Conservation (phyloP, 1,284 basidiomycete genomes). For the Sanghuangporus weigelae region DNA sequence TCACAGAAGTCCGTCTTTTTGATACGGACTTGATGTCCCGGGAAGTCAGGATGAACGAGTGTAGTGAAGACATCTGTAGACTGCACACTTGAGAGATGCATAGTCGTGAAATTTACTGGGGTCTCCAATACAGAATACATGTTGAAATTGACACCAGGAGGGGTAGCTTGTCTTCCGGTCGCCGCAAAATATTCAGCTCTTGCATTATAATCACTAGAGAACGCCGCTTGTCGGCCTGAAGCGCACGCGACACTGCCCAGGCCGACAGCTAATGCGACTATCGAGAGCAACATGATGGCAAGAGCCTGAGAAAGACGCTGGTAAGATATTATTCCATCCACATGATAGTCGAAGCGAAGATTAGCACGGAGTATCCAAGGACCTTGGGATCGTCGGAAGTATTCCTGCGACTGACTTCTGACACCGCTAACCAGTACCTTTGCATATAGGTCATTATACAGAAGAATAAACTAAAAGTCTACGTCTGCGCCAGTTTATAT, state of each 20-base stretch:
- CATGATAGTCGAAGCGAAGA: neutral
- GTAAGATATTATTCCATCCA: neutral
- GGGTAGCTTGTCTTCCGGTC: neutral
- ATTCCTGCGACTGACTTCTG: neutral
- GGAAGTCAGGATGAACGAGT: slow-evolving; percentile 43
- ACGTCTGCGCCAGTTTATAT: neutral
- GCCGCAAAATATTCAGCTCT: neutral
- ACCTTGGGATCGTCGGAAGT: neutral
- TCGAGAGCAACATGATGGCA: neutral
- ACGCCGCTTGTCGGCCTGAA: neutral
- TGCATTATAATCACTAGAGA: neutral
- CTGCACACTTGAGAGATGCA: slow-evolving; percentile 28
- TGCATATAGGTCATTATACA: too few species aligned
- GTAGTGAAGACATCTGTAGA: slow-evolving; percentile 36
- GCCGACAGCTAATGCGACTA: neutral
- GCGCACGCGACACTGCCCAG: neutral
- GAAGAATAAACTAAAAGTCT: neutral
- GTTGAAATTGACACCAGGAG: neutral
- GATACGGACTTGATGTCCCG: slow-evolving; percentile 49
- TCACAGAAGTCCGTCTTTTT: slow-evolving; percentile 60
- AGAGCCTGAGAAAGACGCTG: neutral
- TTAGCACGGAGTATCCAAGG: neutral
- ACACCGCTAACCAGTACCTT: neutral
- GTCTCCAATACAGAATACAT: neutral
- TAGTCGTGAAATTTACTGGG: slow-evolving; percentile 3